Conservation (phyloP, 2,329 filamentous ascomycete species). For the Pseudopithomyces chartarum region DNA sequence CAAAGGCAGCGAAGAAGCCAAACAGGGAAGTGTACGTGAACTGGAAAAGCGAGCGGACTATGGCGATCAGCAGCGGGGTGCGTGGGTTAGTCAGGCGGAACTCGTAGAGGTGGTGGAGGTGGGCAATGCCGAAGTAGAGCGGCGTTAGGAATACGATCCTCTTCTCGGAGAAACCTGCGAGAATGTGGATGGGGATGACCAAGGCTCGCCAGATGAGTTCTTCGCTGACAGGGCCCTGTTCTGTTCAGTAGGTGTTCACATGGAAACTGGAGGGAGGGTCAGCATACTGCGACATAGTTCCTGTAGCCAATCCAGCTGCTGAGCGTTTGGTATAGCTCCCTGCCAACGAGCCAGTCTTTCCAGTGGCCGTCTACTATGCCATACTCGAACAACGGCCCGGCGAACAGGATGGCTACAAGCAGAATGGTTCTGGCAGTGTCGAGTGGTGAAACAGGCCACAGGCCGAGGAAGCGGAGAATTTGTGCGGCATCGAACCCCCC, state of each 20-base stretch:
- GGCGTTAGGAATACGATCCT: constrained; percentile 81
- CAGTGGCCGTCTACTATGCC: constrained; percentile 74
- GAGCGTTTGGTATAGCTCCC: constrained; percentile 61
- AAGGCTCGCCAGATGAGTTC: constrained; percentile 92
- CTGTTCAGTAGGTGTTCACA: constrained; percentile 9
- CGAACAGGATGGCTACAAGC: constrained; percentile 79
- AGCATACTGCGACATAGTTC: constrained; percentile 80
- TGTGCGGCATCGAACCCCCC: constrained; percentile 55
- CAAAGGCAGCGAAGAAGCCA: constrained; percentile 88
- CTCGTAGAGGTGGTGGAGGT: constrained; percentile 96
- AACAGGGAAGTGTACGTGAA: constrained; percentile 91
- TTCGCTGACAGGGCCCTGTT: constrained; percentile 80
- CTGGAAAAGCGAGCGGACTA: constrained; percentile 79
- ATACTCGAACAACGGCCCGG: constrained; percentile 81
- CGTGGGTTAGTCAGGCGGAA: constrained; percentile 81
- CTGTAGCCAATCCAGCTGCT: constrained; percentile 81
- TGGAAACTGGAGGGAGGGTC: background rate
- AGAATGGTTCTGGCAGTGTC: constrained; percentile 69
- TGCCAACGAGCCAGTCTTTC: constrained; percentile 65
- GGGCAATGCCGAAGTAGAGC: constrained; percentile 88
- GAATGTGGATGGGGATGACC: constrained; percentile 79
- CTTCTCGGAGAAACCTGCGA: constrained; percentile 59
- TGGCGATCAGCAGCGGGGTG: constrained; percentile 64
- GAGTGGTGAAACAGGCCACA: constrained; percentile 73
- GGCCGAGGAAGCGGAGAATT: constrained; percentile 74